Evolutionary conservation across 2,329 filamentous ascomycete species (phyloP).

Genomic region (Orbilia ellipsospora): DNA sequence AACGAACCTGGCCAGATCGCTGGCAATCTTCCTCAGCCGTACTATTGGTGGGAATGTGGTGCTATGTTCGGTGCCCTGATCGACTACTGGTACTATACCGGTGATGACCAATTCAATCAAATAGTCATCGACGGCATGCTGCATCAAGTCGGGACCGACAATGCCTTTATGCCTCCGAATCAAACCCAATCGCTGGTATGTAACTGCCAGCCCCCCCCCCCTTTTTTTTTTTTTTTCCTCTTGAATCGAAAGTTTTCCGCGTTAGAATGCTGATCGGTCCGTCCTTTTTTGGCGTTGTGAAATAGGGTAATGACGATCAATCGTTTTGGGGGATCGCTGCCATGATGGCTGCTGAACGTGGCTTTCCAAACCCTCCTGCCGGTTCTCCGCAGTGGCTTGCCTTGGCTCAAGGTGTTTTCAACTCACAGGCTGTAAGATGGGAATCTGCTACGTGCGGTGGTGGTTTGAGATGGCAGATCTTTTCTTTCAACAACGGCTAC

Average conservation of each 20-base stretch:
- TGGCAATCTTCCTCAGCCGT: slow-evolving; percentile 71
- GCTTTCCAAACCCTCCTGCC: slow-evolving; percentile 70
- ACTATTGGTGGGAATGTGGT: slow-evolving; percentile 81
- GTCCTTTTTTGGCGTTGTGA: slow-evolving; percentile 5
- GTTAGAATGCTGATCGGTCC: background rate
- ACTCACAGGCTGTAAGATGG: slow-evolving; percentile 79
- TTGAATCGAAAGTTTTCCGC: background rate
- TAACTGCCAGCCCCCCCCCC: slow-evolving; percentile 29
- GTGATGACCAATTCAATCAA: slow-evolving; percentile 72
- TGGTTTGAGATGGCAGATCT: slow-evolving; percentile 87
- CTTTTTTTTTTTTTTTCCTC: too few relatives aligned
- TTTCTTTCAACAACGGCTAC: slow-evolving; percentile 77
- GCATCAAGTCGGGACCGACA: slow-evolving; percentile 70
- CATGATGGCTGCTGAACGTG: slow-evolving; percentile 74
- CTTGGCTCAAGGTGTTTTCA: slow-evolving; percentile 81
- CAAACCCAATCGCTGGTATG: slow-evolving; percentile 67
- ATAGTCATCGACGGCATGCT: slow-evolving; percentile 70
- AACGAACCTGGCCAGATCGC: slow-evolving; percentile 67
- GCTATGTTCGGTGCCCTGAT: slow-evolving; percentile 76
- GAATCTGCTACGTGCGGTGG: slow-evolving; percentile 74
- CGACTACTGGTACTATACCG: slow-evolving; percentile 77
- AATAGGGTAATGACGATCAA: slow-evolving; percentile 75
- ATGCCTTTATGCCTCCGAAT: slow-evolving; percentile 72
- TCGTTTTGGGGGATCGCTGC: slow-evolving; percentile 76
- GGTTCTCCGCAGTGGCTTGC: slow-evolving; percentile 79